Conservation (phyloP, 495 filamentous ascomycete species). For the Aspergillus mulundensis region DNA sequence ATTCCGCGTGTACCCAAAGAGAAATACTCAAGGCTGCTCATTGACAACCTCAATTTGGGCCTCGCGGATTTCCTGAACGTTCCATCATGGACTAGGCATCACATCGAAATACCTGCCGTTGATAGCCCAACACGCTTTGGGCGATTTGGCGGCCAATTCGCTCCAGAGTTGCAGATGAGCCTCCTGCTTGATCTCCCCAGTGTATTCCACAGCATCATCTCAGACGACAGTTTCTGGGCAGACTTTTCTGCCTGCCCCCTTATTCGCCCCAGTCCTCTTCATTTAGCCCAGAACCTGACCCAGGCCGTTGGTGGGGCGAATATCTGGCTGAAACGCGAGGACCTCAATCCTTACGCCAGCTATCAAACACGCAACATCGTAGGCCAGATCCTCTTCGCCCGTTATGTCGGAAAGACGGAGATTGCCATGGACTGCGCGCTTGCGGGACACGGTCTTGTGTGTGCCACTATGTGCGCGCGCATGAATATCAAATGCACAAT, state of each 20-base stretch:
- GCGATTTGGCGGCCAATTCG: constrained; percentile 31
- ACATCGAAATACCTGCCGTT: not conserved
- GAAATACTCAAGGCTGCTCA: not conserved
- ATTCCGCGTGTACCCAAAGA: constrained; percentile 3
- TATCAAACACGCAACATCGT: constrained; percentile 31
- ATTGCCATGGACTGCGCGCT: constrained; percentile 33
- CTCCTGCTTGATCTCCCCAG: constrained; percentile 28
- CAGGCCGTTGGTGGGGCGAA: constrained; percentile 23
- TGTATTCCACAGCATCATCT: constrained; percentile 27
- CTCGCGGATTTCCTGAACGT: not conserved
- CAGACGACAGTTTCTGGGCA: constrained; percentile 29
- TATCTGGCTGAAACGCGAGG: constrained; percentile 35
- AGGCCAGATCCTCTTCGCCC: constrained; percentile 32
- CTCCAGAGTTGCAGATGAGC: constrained; percentile 30
- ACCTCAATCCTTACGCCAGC: constrained; percentile 28
- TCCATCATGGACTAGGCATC: constrained; percentile 1
- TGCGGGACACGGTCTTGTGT: constrained; percentile 30
- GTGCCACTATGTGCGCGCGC: constrained; percentile 31
- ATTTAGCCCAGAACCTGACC: constrained; percentile 26
- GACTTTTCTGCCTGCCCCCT: constrained; percentile 26
- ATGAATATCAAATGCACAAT: constrained; percentile 28
- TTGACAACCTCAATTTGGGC: not conserved
- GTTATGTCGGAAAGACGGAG: constrained; percentile 27
- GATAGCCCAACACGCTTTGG: constrained; percentile 22
- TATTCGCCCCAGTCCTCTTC: constrained; percentile 21